Conservation (phyloP, 257 asterid species). For the Lavandula angustifolia region DNA sequence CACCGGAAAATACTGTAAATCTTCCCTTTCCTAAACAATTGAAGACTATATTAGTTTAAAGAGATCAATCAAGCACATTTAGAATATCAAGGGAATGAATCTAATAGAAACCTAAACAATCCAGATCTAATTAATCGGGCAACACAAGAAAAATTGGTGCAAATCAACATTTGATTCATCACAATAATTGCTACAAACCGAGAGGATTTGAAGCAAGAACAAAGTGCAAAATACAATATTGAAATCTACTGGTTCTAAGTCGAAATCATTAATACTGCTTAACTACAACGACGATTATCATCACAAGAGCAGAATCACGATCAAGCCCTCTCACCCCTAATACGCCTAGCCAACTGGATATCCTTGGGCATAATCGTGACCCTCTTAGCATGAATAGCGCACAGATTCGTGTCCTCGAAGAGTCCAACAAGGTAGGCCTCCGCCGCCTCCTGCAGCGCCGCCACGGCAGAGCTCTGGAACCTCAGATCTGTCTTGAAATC, state of each 20-base stretch:
- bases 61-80: no score
- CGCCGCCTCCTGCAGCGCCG: slow-evolving; percentile 47
- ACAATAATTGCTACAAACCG: not conserved
- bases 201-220: not conserved
- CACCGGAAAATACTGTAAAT: no score
- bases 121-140: no score
- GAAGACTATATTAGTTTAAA: no score
- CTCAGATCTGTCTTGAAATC: slow-evolving; percentile 50
- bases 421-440: slow-evolving; percentile 45
- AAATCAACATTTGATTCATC: not conserved
- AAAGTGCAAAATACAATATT: no score
- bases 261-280: not conserved
- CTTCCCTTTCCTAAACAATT: no score
- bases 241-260: not conserved
- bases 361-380: slow-evolving; percentile 48
- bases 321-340: slow-evolving; percentile 47
- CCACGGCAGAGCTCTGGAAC: slow-evolving; percentile 46
- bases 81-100: no score
- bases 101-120: no score
- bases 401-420: slow-evolving; percentile 43
- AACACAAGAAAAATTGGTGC: no score
- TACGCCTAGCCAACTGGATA: slow-evolving; percentile 43
- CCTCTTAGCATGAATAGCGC: slow-evolving; percentile 47
- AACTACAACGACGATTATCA: not conserved
- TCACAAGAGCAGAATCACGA: not conserved